Percentiles rank a stretch among this genome's conserved stretches.
phyloP scores from a whole-genome alignment of 805 yeast genomes.

The Myxozyma mucilagina region DNA sequence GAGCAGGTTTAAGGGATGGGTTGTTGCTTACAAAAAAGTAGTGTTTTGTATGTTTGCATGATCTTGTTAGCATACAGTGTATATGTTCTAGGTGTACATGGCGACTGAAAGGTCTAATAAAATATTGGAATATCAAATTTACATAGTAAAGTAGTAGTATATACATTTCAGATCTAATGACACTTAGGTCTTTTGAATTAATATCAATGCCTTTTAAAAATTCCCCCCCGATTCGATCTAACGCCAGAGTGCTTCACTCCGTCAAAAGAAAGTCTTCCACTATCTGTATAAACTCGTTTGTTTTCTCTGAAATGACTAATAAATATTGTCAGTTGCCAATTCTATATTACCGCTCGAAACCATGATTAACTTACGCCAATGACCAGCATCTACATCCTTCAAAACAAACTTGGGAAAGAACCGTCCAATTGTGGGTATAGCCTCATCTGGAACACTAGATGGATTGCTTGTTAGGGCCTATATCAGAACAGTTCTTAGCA shows the following conservation, averaged over 20 bases:
- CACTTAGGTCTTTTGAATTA: not conserved
- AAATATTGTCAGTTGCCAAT: not conserved
- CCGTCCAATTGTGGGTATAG: conserved; percentile 65
- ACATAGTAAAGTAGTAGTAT: not conserved
- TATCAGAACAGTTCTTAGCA: not conserved
- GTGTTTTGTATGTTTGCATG: conserved; percentile 11
- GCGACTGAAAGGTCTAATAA: conserved; percentile 18
- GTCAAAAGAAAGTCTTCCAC: conserved; percentile 58
- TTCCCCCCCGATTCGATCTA: not conserved
- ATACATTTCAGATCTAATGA: not conserved
- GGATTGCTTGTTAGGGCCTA: not conserved
- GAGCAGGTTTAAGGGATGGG: conserved; percentile 75
- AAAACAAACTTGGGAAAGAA: conserved; percentile 78
- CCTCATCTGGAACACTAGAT: conserved; percentile 70
- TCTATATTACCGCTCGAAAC: conserved; percentile 28
- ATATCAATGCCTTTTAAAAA: not conserved
- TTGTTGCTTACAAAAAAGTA: not conserved
- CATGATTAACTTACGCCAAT: conserved; percentile 56
- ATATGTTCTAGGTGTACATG: conserved; percentile 20
- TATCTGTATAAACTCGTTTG: conserved; percentile 65
- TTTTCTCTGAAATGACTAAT: conserved; percentile 72
- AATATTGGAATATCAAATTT: conserved; percentile 10
- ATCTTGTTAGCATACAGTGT: conserved; percentile 11
- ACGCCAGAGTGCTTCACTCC: not conserved
- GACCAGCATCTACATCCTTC: conserved; percentile 79